These are phyloP conservation scores for Clathrus columnatus DNA, from an alignment of 768 basidiomycete genomes.

Conservation along the genomic window DNA sequence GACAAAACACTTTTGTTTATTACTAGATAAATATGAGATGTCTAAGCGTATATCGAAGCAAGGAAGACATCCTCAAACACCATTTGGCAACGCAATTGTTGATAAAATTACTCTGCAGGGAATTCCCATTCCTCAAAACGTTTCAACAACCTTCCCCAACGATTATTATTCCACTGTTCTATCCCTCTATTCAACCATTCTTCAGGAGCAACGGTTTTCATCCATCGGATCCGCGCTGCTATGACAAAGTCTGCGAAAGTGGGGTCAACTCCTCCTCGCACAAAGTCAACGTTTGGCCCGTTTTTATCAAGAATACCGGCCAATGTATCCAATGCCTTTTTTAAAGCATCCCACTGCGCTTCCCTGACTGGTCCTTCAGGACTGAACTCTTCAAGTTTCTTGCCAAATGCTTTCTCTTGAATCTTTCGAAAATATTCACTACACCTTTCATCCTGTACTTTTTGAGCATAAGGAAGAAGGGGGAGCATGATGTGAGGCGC, in stretches of 20 bases:
- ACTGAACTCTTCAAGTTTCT: slow-evolving; percentile 28
- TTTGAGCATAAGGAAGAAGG: slow-evolving; percentile 59
- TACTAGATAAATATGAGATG: no score
- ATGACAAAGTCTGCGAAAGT: slow-evolving; percentile 69
- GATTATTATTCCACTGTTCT: slow-evolving; percentile 60
- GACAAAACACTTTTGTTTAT: no score
- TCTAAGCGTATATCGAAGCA: no score
- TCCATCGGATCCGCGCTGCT: slow-evolving; percentile 66
- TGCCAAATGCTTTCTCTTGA: slow-evolving; percentile 24
- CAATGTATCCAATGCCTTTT: slow-evolving; percentile 59
- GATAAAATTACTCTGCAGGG: no score
- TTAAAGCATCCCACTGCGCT: slow-evolving; percentile 20
- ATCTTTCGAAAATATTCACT: slow-evolving; percentile 40
- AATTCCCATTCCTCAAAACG: neutral
- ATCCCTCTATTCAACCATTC: slow-evolving; percentile 66
- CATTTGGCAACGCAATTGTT: no score
- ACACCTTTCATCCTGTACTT: slow-evolving; percentile 45
- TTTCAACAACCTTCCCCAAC: slow-evolving; percentile 57
- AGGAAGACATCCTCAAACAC: no score
- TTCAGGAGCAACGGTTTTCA: slow-evolving; percentile 60
- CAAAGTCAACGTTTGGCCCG: slow-evolving; percentile 21
- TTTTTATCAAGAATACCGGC: slow-evolving; percentile 62
- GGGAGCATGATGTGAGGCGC: slow-evolving; percentile 61
- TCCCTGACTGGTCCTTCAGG: slow-evolving; percentile 23
- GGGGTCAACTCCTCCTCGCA: slow-evolving; percentile 58